Evolutionary conservation across 225 moss, liverwort and hornwort genomes (phyloP).

Genomic region (Thuidium tamariscinum): DNA sequence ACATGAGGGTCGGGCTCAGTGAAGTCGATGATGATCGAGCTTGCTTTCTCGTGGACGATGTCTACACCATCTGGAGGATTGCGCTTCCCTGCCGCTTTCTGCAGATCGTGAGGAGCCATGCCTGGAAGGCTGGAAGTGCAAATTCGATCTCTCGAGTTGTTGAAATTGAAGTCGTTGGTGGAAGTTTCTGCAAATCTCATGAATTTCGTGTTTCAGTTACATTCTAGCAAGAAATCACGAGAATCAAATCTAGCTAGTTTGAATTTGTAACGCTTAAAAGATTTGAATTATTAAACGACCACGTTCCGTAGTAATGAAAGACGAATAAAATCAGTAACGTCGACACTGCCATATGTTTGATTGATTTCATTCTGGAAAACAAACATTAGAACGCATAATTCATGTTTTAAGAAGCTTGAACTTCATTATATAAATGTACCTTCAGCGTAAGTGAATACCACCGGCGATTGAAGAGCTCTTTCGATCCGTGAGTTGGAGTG

Average conservation of each 20-base stretch:
- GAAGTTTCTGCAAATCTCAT: background rate
- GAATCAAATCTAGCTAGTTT: background rate
- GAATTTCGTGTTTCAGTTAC: background rate
- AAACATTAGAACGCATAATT: background rate
- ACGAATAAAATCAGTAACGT: background rate
- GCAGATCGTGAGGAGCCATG: background rate
- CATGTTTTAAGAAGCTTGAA: background rate
- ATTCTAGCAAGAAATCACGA: background rate
- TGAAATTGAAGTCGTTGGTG: too few species aligned
- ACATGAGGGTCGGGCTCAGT: conserved; percentile 4
- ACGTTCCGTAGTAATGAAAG: background rate
- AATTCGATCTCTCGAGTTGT: background rate
- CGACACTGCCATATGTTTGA: background rate
- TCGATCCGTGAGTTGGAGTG: background rate
- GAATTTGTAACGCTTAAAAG: background rate
- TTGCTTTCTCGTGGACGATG: background rate
- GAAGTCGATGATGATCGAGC: background rate
- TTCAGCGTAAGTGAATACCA: background rate
- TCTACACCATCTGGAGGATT: background rate
- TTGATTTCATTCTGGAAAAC: background rate
- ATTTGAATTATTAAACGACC: background rate
- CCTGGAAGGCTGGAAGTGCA: background rate
- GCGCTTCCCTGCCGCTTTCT: background rate
- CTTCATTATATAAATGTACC: background rate
- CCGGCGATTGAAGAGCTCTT: background rate